Evolutionary conservation across 2,329 filamentous ascomycete genomes (phyloP).

Genomic region (Akanthomyces uredinophilus): DNA sequence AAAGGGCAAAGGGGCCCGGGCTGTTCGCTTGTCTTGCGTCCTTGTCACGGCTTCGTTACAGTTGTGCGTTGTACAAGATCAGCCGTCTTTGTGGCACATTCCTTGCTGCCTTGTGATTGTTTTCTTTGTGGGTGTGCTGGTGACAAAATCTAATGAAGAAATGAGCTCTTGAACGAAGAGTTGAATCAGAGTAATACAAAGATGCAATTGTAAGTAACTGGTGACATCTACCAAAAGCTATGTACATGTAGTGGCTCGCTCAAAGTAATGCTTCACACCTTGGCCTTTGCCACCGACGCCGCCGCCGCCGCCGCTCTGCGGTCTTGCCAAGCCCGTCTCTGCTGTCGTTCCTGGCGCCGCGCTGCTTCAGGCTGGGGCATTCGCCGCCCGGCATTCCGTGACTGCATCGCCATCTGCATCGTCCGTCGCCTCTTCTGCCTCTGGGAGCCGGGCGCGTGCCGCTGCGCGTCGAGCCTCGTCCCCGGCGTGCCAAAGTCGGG

Average conservation of each 20-base stretch:
- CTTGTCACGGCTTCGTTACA: not conserved
- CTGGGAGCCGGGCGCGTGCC: not conserved
- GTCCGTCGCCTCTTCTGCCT: not conserved
- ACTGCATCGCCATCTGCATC: not conserved
- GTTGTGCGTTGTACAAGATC: not conserved
- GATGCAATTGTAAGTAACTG: not conserved
- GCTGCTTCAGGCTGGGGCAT: not conserved
- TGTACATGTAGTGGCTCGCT: not conserved
- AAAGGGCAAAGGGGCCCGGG: not conserved
- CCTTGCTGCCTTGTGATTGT: not conserved
- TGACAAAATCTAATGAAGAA: not conserved
- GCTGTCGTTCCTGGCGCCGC: not conserved
- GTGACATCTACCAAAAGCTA: not conserved
- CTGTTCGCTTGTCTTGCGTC: not conserved
- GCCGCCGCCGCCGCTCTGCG: not conserved
- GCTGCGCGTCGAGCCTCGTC: not conserved
- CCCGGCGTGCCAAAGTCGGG: slow-evolving; percentile 54
- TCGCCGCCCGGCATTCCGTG: not conserved
- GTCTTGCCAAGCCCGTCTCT: not conserved
- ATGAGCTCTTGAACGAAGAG: not conserved
- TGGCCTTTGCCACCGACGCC: not conserved
- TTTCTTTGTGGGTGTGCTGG: not conserved
- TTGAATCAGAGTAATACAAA: not conserved
- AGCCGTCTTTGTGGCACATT: not conserved
- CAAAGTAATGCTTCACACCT: not conserved